These are phyloP conservation scores for California macrophylla DNA, from an alignment of 441 rosid genomes.

Conservation along the genomic window DNA sequence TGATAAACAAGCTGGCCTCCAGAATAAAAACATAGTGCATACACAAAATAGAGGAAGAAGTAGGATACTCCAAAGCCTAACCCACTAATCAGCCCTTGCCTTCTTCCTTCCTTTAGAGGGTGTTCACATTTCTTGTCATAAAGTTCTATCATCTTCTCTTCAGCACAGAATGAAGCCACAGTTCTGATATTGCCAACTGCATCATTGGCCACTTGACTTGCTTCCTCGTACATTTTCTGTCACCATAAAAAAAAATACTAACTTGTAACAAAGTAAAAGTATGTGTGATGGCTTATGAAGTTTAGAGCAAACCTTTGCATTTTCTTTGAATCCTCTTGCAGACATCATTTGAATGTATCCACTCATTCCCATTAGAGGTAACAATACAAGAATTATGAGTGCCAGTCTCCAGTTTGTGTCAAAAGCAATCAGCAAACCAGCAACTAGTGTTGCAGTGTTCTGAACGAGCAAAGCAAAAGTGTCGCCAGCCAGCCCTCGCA, in stretches of 20 bases:
- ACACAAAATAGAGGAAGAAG: constrained; percentile 44
- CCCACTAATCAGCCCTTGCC: constrained; percentile 61
- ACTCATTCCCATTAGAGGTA: constrained; percentile 41
- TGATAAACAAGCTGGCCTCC: constrained; percentile 56
- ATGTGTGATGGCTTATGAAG: neutral
- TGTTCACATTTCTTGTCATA: constrained; percentile 55
- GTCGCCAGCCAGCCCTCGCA: constrained; percentile 55
- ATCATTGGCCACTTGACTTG: constrained; percentile 76
- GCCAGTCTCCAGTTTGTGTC: constrained; percentile 57
- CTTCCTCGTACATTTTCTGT: constrained; percentile 76
- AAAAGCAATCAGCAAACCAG: constrained; percentile 54
- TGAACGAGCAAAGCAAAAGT: constrained; percentile 46
- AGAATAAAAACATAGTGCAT: constrained; percentile 56
- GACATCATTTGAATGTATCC: constrained; percentile 41
- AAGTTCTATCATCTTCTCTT: constrained; percentile 62
- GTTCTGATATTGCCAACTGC: constrained; percentile 85
- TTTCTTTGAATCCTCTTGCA: constrained; percentile 53
- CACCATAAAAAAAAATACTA: constrained; percentile 4
- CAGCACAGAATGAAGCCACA: constrained; percentile 78
- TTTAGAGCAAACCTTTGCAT: constrained; percentile 41
- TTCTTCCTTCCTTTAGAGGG: constrained; percentile 50
- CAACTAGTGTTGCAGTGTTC: constrained; percentile 35
- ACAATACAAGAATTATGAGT: constrained; percentile 32
- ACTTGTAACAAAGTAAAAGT: neutral
- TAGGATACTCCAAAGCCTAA: constrained; percentile 53